Conservation (phyloP, 805 yeast genomes). For the Candida patagonica region DNA sequence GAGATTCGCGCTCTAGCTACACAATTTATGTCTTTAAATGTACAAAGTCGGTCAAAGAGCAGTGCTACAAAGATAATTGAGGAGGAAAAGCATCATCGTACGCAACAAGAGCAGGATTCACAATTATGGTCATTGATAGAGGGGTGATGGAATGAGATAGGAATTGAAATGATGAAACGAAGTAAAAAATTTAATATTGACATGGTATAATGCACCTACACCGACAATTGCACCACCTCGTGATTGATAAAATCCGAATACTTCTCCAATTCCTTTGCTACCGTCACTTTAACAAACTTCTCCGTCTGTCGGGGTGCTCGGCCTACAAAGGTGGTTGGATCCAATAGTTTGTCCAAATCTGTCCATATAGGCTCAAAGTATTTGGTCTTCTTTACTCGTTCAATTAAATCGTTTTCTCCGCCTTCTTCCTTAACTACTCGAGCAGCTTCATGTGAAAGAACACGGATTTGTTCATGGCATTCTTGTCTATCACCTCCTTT, state of each 20-base stretch:
- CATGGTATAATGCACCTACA: constrained; percentile 31
- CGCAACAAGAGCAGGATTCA: background rate
- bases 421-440: constrained; percentile 97
- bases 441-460: constrained; percentile 93
- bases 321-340: constrained; percentile 92
- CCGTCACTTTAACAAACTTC: constrained; percentile 80
- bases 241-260: constrained; percentile 49
- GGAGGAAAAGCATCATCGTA: background rate
- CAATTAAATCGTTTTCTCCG: constrained; percentile 95
- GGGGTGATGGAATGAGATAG: background rate
- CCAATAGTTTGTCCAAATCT: constrained; percentile 70
- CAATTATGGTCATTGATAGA: background rate
- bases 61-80: background rate
- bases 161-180: background rate
- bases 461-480: constrained; percentile 96
- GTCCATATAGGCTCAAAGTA: constrained; percentile 86
- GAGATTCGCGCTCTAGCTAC: constrained; percentile 30
- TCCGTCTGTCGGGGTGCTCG: constrained; percentile 98
- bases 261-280: constrained; percentile 69
- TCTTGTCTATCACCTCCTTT: constrained; percentile 97
- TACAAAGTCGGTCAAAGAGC: background rate
- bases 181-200: background rate
- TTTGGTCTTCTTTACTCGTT: constrained; percentile 65
- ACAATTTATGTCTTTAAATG: constrained; percentile 11
- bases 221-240: constrained; percentile 71